Evolutionary conservation across 768 basidiomycete species (phyloP).

Genomic region (Ramaria rubella): DNA sequence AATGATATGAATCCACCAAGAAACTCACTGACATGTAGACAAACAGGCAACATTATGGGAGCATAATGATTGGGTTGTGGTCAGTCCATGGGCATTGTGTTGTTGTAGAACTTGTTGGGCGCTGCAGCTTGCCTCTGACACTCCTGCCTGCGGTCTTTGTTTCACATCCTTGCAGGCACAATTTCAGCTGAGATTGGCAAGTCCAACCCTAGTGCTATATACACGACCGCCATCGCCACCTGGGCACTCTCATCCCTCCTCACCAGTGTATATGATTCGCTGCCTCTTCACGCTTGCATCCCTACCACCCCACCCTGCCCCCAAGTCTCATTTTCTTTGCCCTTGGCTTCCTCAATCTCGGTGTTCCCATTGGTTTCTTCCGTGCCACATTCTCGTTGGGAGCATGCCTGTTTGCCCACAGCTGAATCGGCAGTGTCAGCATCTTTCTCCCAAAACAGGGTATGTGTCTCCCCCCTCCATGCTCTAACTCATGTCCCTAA

Average conservation of each 20-base stretch:
- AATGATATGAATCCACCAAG: too few relatives aligned
- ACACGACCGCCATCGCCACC: constrained; percentile 89
- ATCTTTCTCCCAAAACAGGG: constrained; percentile 86
- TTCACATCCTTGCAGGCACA: constrained; percentile 79
- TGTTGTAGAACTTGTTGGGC: too few relatives aligned
- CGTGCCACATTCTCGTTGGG: constrained; percentile 95
- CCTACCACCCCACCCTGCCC: too few relatives aligned
- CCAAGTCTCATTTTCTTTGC: constrained; percentile 74
- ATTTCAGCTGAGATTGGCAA: constrained; percentile 72
- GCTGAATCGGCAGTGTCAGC: constrained; percentile 93
- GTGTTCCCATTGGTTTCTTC: constrained; percentile 88
- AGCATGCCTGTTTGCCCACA: constrained; percentile 34
- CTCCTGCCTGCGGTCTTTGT: constrained; percentile 68
- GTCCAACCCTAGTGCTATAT: constrained; percentile 57
- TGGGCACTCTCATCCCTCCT: constrained; percentile 83
- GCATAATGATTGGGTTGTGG: too few relatives aligned
- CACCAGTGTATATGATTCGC: constrained; percentile 53
- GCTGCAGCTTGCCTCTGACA: too few relatives aligned
- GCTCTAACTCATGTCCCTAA: neutral
- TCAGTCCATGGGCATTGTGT: too few relatives aligned
- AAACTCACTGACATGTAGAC: too few relatives aligned
- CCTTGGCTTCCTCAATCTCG: constrained; percentile 79
- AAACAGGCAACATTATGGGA: too few relatives aligned
- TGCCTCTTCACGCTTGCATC: neutral
- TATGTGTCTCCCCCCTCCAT: constrained; percentile 26